Evolutionary conservation across 2,329 filamentous ascomycete genomes (phyloP).

Genomic region (Penicillium griseofulvum): DNA sequence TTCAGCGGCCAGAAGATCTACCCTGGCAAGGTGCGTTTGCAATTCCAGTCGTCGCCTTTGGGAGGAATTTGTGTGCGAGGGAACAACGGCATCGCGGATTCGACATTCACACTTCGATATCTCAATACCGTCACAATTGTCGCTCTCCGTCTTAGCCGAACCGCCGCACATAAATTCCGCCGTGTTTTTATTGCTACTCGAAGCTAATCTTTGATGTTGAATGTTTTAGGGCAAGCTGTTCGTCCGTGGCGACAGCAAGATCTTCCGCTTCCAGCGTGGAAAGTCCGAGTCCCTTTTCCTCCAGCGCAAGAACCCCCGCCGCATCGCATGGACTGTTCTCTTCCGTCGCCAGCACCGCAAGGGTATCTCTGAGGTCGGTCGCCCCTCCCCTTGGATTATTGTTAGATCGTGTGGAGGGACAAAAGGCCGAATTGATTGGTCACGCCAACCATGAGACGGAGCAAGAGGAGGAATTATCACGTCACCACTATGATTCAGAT

Average conservation of each 20-base stretch:
- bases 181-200: not conserved
- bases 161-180: constrained; percentile 7
- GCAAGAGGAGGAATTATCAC: constrained; percentile 15
- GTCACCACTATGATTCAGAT: constrained; percentile 1
- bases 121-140: constrained; percentile 5
- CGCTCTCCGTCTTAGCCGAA: constrained; percentile 4
- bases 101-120: constrained; percentile 7
- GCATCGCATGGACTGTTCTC: constrained; percentile 97
- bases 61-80: constrained; percentile 18
- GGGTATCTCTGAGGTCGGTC: constrained; percentile 99
- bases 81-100: constrained; percentile 14
- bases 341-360: constrained; percentile 99
- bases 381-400: constrained; percentile 24
- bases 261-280: constrained; percentile 99
- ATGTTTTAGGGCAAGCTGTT: constrained; percentile 90
- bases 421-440: constrained; percentile 6
- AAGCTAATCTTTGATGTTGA: constrained; percentile 34
- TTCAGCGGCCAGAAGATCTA: constrained; percentile 78
- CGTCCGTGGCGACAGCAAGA: constrained; percentile 99
- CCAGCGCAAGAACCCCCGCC: constrained; percentile 99
- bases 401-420: constrained; percentile 13
- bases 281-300: constrained; percentile 99
- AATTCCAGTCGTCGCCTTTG: constrained; percentile 17
- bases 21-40: constrained; percentile 68
- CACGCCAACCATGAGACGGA: constrained; percentile 3